Conservation (phyloP, 2,329 filamentous ascomycete species). For the Fusarium metavorans region DNA sequence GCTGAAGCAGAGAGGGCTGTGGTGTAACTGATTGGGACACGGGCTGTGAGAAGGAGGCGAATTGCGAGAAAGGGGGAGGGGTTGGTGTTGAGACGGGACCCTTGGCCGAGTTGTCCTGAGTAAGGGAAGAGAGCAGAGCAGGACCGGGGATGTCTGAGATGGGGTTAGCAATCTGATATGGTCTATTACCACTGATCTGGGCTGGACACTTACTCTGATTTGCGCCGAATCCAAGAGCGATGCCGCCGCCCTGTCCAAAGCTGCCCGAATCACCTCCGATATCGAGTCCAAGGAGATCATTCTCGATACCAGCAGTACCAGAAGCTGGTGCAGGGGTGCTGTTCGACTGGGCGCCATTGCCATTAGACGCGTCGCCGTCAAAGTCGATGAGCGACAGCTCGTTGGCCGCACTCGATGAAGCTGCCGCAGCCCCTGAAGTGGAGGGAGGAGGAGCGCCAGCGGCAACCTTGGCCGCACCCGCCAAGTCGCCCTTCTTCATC, state of each 20-base stretch:
- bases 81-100: conserved; percentile 56
- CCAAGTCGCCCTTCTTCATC: conserved; percentile 93
- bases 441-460: conserved; percentile 72
- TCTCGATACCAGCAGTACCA: conserved; percentile 79
- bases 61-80: conserved; percentile 64
- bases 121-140: conserved; percentile 72
- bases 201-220: conserved; percentile 70
- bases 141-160: conserved; percentile 71
- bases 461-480: conserved; percentile 84
- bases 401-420: conserved; percentile 58
- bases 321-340: conserved; percentile 46
- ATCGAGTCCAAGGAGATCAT: conserved; percentile 90
- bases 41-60: conserved; percentile 67
- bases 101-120: conserved; percentile 70
- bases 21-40: conserved; percentile 66
- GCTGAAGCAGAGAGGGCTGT: conserved; percentile 61
- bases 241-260: conserved; percentile 82
- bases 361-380: conserved; percentile 71
- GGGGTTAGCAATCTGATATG: conserved; percentile 27
- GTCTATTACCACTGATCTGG: neutral
- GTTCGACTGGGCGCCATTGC: conserved; percentile 56
- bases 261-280: conserved; percentile 72
- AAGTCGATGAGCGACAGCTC: conserved; percentile 97
- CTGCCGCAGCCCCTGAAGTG: conserved; percentile 75
- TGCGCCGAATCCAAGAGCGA: conserved; percentile 82